These are phyloP conservation scores for Hanseniaspora lachancei DNA, from an alignment of 805 yeast species.

Conservation along the genomic window DNA sequence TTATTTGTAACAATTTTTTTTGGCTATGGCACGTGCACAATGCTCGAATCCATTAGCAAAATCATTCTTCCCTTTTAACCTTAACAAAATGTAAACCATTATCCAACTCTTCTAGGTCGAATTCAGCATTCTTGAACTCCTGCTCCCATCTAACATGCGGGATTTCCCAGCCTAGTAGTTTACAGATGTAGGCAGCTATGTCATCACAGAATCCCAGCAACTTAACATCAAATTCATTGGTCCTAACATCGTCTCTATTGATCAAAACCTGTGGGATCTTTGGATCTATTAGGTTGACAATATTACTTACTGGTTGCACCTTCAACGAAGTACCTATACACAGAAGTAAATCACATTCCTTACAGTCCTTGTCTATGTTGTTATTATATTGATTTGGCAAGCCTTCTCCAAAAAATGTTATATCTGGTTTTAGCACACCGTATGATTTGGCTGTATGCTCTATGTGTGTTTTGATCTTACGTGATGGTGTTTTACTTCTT, in stretches of 20 bases:
- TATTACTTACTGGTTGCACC: constrained; percentile 84
- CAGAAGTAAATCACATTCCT: constrained; percentile 60
- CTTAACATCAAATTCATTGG: constrained; percentile 65
- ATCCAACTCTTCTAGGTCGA: constrained; percentile 20
- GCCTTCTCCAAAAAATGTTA: constrained; percentile 81
- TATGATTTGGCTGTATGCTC: constrained; percentile 33
- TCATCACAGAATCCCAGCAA: constrained; percentile 76
- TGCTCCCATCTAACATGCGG: constrained; percentile 39
- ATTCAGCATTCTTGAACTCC: constrained; percentile 22
- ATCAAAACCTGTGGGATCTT: constrained; percentile 72
- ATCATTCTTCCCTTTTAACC: background rate
- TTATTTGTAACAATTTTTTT: too few species aligned
- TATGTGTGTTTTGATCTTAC: background rate
- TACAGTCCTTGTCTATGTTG: constrained; percentile 43
- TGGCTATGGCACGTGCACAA: too few species aligned
- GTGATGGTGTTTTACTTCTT: background rate
- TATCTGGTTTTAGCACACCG: constrained; percentile 87
- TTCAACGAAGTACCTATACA: constrained; percentile 85
- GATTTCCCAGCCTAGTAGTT: constrained; percentile 47
- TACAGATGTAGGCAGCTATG: constrained; percentile 52
- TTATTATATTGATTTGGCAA: constrained; percentile 60
- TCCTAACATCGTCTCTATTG: constrained; percentile 61
- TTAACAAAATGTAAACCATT: constrained; percentile 25
- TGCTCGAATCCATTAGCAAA: too few species aligned
- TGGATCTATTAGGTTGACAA: constrained; percentile 60